Percentiles rank a stretch among this genome's conserved stretches.
Evolutionary conservation across 805 yeast genomes (phyloP).

Genomic region (Metschnikowia gelsemii): DNA sequence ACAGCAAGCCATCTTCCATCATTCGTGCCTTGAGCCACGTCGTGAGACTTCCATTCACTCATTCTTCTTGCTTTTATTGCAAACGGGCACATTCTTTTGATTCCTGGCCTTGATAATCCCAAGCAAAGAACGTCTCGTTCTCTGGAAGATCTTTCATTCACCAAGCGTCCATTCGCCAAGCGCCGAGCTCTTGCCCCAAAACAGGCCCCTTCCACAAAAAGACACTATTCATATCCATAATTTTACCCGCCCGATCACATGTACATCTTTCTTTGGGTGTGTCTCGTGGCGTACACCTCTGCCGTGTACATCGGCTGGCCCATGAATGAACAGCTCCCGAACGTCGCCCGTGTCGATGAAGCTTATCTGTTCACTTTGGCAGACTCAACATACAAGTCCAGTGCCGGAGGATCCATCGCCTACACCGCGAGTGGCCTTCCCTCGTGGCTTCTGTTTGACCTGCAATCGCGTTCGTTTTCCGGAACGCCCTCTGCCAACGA

Average conservation of each 20-base stretch:
- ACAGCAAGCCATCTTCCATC: no score
- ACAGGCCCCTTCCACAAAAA: no score
- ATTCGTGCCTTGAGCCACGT: background rate
- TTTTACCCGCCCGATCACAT: background rate
- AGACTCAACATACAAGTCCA: constrained; percentile 58
- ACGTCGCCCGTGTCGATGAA: constrained; percentile 73
- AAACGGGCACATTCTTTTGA: no score
- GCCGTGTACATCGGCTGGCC: constrained; percentile 69
- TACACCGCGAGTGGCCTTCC: constrained; percentile 67
- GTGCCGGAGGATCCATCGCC: constrained; percentile 41
- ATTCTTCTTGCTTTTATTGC: no score
- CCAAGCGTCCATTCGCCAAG: no score
- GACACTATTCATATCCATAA: background rate
- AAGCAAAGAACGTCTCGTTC: no score
- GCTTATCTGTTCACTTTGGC: constrained; percentile 66
- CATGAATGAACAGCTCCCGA: constrained; percentile 80
- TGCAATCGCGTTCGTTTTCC: constrained; percentile 53
- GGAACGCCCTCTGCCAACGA: constrained; percentile 62
- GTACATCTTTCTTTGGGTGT: constrained; percentile 9
- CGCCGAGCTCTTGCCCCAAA: no score
- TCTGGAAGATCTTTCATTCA: no score
- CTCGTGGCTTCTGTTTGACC: constrained; percentile 74
- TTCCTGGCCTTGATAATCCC: no score
- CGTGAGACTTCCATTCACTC: no score
- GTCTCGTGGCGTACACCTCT: constrained; percentile 27